Percentiles rank a stretch among this genome's conserved stretches.
phyloP scores from a whole-genome alignment of 176 grass and related monocot species.

The Urochloa ruziziensis region DNA sequence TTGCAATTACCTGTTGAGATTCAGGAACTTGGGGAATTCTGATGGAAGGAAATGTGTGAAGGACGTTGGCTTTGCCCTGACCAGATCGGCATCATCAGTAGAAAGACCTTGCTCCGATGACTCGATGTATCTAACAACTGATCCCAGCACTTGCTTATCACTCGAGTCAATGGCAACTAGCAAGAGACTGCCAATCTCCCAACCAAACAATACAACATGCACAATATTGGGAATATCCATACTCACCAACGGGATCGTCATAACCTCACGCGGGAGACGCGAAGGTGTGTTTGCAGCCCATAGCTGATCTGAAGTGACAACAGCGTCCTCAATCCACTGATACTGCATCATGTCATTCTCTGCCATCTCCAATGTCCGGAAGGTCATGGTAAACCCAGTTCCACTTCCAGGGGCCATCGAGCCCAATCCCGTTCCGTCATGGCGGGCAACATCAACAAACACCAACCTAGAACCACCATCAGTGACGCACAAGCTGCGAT shows the following conservation, averaged over 20 bases:
- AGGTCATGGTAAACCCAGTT: background rate
- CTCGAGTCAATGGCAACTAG: background rate
- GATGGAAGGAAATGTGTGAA: background rate
- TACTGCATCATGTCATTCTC: background rate
- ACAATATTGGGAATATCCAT: background rate
- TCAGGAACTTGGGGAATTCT: background rate
- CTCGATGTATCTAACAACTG: background rate
- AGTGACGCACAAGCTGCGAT: background rate
- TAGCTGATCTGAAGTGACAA: background rate
- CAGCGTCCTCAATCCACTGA: too few species aligned
- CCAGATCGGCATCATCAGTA: background rate
- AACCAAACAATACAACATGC: background rate
- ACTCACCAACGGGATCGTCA: background rate
- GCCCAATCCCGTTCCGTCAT: background rate
- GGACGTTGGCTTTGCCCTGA: background rate
- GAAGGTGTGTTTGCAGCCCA: background rate
- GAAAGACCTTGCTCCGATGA: background rate
- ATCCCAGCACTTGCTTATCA: background rate
- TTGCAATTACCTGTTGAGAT: background rate
- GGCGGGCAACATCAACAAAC: background rate
- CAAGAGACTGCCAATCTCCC: background rate
- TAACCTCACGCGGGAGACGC: background rate
- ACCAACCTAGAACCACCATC: background rate
- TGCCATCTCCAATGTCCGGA: too few species aligned
- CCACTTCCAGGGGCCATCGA: background rate